These are phyloP conservation scores for Barnettozyma wickerhamii DNA, from an alignment of 805 yeast species.

Conservation along the genomic window DNA sequence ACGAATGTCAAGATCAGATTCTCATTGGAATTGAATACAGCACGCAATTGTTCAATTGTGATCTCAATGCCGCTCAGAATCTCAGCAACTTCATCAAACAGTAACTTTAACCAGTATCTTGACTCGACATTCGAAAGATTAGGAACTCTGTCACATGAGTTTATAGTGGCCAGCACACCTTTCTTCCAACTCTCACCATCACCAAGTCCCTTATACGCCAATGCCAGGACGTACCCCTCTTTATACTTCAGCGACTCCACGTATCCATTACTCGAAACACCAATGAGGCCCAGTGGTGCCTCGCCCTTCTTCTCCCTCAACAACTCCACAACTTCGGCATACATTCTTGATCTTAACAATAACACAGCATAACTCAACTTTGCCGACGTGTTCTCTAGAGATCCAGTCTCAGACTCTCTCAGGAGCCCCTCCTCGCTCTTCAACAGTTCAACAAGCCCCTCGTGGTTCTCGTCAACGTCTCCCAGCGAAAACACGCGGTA, in stretches of 20 bases:
- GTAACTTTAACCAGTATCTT: conserved; percentile 15
- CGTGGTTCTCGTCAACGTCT: neutral
- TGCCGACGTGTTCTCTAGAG: neutral
- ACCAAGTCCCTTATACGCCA: conserved; percentile 1
- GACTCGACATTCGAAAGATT: conserved; percentile 19
- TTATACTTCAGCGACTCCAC: conserved; percentile 12
- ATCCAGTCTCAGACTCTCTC: neutral
- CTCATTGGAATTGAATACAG: conserved; percentile 9
- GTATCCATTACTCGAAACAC: neutral
- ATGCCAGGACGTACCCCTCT: conserved; percentile 10
- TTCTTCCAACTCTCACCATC: conserved; percentile 3
- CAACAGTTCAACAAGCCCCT: neutral
- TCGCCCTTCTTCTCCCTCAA: neutral
- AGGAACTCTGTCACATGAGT: conserved; percentile 13
- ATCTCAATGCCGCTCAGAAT: neutral
- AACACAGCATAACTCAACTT: neutral
- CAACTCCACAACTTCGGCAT: neutral
- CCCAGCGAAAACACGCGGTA: neutral
- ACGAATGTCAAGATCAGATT: conserved; percentile 10
- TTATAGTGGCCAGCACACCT: conserved; percentile 13
- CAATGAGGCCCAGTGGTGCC: neutral
- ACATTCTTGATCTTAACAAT: neutral
- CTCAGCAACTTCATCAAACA: conserved; percentile 10
- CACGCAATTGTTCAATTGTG: conserved; percentile 5
- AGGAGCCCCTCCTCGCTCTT: neutral